phyloP scores from a whole-genome alignment of 768 basidiomycete species.

The Calvatia gigantea region DNA sequence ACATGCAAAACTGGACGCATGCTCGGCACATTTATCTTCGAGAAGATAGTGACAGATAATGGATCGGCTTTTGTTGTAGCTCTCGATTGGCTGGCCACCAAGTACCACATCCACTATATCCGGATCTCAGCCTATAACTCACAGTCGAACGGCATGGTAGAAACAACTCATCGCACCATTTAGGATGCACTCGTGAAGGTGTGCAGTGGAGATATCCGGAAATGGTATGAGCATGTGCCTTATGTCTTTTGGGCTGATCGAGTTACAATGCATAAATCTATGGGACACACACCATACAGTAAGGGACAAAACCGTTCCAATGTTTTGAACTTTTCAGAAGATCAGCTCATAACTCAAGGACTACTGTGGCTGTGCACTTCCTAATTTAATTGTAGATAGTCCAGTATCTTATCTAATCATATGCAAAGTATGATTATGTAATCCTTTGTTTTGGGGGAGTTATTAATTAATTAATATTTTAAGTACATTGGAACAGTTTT shows the following conservation, averaged over 20 bases:
- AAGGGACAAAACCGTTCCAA: too few relatives aligned
- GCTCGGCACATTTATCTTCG: constrained; percentile 18
- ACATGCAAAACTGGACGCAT: constrained; percentile 23
- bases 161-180: constrained; percentile 20
- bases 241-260: constrained; percentile 29
- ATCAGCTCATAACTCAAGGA: too few relatives aligned
- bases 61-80: constrained; percentile 27
- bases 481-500: too few relatives aligned
- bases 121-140: constrained; percentile 23
- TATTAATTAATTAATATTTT: too few relatives aligned
- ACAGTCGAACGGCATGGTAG: constrained; percentile 30
- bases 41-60: constrained; percentile 38
- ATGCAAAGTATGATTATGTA: too few relatives aligned
- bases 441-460: too few relatives aligned
- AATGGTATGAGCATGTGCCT: constrained; percentile 23
- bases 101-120: constrained; percentile 28
- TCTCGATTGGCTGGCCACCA: constrained; percentile 10
- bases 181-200: constrained; percentile 24
- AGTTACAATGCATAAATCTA: constrained; percentile 20
- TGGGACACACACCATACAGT: constrained; percentile 31
- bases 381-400: too few relatives aligned
- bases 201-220: constrained; percentile 18
- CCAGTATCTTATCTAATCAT: too few relatives aligned
- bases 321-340: too few relatives aligned
- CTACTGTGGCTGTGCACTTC: too few relatives aligned